A percentile compares a stretch with the other conserved stretches of the same genome.
Conservation (phyloP, 2,329 filamentous ascomycete genomes). For the Paecilomyces sp. region DNA sequence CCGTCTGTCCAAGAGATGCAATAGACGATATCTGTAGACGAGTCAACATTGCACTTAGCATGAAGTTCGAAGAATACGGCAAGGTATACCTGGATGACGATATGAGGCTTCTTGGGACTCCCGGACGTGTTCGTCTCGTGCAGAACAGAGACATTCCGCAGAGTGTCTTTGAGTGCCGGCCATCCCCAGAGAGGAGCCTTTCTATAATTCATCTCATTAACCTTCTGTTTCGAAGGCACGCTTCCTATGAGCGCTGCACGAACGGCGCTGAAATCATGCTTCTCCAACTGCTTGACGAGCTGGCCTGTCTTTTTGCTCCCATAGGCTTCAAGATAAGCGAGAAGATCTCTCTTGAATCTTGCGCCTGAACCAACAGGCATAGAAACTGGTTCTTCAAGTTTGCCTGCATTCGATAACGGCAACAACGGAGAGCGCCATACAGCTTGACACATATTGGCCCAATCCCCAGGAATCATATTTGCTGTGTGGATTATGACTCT, state of each 20-base stretch:
- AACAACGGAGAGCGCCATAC: slow-evolving; percentile 71
- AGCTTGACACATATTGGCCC: slow-evolving; percentile 81
- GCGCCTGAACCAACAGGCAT: slow-evolving; percentile 52
- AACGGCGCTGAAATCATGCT: slow-evolving; percentile 64
- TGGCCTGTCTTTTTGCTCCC: slow-evolving; percentile 47
- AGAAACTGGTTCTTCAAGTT: slow-evolving; percentile 4
- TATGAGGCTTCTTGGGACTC: slow-evolving; percentile 18
- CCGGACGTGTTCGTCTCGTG: slow-evolving; percentile 4
- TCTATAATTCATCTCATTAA: slow-evolving; percentile 33
- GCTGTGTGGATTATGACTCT: slow-evolving; percentile 76
- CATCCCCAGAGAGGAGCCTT: slow-evolving; percentile 67
- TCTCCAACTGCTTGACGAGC: slow-evolving; percentile 51
- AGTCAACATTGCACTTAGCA: not conserved
- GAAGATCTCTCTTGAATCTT: slow-evolving; percentile 68
- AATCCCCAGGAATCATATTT: slow-evolving; percentile 84
- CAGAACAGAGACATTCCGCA: slow-evolving; percentile 48
- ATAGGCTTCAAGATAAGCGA: slow-evolving; percentile 67
- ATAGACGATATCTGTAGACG: slow-evolving; percentile 70
- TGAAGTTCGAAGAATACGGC: not conserved
- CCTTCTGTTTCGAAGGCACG: slow-evolving; percentile 60
- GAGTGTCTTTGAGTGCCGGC: slow-evolving; percentile 56
- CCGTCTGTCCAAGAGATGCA: slow-evolving; percentile 64
- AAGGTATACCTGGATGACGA: slow-evolving; percentile 27
- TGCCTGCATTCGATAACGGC: slow-evolving; percentile 35
- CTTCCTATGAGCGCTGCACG: slow-evolving; percentile 70